Base-by-base conservation (phyloP, 2,329 filamentous ascomycete genomes). In the Acrocalymma vagum region DNA sequence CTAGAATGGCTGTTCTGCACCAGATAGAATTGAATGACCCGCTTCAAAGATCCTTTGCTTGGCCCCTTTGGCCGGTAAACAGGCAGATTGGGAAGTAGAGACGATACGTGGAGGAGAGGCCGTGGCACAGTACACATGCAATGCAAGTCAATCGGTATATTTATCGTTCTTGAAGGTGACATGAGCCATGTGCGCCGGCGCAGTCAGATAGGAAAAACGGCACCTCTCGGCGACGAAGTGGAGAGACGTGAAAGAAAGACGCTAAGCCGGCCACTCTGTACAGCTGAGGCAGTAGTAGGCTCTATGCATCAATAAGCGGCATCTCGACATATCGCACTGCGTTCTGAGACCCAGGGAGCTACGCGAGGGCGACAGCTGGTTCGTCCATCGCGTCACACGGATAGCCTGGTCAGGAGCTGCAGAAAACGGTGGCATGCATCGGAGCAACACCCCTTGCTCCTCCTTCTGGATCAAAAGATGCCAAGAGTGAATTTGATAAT, bases 71-170 rank as follows among this genome's bases (percentile, higher is more conserved):
- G 45, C 30, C 29, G 51, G 37, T 24, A 42, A 45, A 48, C 42
- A 33, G 42, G 44, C 34, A 44, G 42, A 47, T 42, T 56, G 37
- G 51, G 41, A 55, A 55, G 47, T 49, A 46, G 41, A 44, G 36
- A 47, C 37, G 43, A 48, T 44, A 53, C 46, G 47, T 48, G 43
- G 38, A 46, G 29, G 22, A 38, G 27, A 37, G 27, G 34, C 34
- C 29, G 63, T 67, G 48, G 53, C 54, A 67, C 62, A 57, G 50
- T 44, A 53, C 55, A 53, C 55, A 65, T 62, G 57, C 53, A 62
- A 65, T 65, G 61, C 61, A 63, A 60, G 56, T 55, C 53, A 61
- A 60, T 60, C 60, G 59, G 45, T 52, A 60, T 59, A 58, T 61
- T 54, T 64, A 62, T 60, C 49, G 33, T 55, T 46, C 47, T 44